Conservation (phyloP, 2,329 filamentous ascomycete species). For the Arthrobotrys sphaeroides region DNA sequence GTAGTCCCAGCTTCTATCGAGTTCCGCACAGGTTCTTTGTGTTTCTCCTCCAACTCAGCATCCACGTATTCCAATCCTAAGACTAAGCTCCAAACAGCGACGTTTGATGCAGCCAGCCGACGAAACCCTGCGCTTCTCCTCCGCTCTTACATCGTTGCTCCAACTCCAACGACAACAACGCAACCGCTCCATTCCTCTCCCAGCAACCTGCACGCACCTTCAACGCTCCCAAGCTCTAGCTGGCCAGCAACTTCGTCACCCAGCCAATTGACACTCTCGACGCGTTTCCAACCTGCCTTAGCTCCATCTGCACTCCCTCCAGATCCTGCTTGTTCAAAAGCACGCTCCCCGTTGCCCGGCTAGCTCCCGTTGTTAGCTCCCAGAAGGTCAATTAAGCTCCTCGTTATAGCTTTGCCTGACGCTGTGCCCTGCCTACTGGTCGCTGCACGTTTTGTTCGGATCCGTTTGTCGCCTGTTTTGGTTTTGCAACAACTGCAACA, state of each 20-base stretch:
- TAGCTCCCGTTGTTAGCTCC: neutral
- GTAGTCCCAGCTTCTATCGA: too few relatives aligned
- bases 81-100: neutral
- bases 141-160: neutral
- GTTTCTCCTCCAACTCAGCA: too few relatives aligned
- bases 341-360: neutral
- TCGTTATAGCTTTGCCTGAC: too few relatives aligned
- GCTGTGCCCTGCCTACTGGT: neutral
- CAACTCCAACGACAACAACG: neutral
- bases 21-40: neutral
- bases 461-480: neutral
- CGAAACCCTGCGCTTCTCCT: neutral
- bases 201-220: neutral
- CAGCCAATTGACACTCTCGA: constrained; percentile 2
- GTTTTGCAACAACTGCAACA: constrained; percentile 34
- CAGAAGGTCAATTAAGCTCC: neutral
- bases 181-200: neutral
- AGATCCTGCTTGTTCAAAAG: neutral
- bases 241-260: neutral
- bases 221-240: too few relatives aligned
- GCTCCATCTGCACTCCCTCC: neutral
- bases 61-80: neutral
- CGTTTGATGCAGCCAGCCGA: neutral
- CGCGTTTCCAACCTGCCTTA: neutral
- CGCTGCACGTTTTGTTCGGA: too few relatives aligned